Evolutionary conservation across 768 basidiomycete species (phyloP).

Genomic region (Kondoa subrosea): DNA sequence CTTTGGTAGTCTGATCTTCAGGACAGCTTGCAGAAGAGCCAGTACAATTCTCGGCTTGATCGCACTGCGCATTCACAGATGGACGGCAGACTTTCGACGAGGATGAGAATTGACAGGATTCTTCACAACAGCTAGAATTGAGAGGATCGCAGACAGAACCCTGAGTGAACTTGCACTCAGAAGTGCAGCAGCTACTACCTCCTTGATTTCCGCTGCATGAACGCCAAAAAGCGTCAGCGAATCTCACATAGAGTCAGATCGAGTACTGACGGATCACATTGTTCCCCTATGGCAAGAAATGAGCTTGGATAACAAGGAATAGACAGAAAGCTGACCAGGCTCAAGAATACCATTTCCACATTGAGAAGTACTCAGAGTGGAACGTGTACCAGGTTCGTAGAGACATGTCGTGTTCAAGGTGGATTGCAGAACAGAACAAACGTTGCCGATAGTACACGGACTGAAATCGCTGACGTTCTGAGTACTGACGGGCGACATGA

Average conservation of each 20-base stretch:
- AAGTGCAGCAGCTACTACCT: slow-evolving; percentile 48
- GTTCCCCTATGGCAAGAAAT: no score
- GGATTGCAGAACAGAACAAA: slow-evolving; percentile 40
- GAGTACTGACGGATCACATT: no score
- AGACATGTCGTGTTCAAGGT: slow-evolving; percentile 52
- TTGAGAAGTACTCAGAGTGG: slow-evolving; percentile 13
- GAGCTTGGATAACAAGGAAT: no score
- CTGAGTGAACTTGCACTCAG: slow-evolving; percentile 44
- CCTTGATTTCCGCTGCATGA: slow-evolving; percentile 45
- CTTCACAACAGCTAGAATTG: slow-evolving; percentile 59
- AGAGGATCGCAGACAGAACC: slow-evolving; percentile 63
- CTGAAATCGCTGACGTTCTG: slow-evolving; percentile 49
- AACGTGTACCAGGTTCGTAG: slow-evolving; percentile 40
- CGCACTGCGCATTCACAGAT: slow-evolving; percentile 49
- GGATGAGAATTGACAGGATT: slow-evolving; percentile 48
- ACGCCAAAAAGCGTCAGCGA: no score
- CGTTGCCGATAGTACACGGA: slow-evolving; percentile 63
- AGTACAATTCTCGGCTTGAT: slow-evolving; percentile 55
- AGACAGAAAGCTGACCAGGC: no score
- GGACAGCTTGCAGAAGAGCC: slow-evolving; percentile 61
- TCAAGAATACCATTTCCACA: slow-evolving; percentile 62
- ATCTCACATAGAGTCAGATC: no score
- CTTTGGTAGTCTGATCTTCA: slow-evolving; percentile 43
- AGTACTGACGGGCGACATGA: slow-evolving; percentile 49
- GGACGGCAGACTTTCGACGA: slow-evolving; percentile 46